These are phyloP conservation scores for Dothiorella sarmentorum DNA, from an alignment of 2,329 filamentous ascomycete species.

Conservation along the genomic window DNA sequence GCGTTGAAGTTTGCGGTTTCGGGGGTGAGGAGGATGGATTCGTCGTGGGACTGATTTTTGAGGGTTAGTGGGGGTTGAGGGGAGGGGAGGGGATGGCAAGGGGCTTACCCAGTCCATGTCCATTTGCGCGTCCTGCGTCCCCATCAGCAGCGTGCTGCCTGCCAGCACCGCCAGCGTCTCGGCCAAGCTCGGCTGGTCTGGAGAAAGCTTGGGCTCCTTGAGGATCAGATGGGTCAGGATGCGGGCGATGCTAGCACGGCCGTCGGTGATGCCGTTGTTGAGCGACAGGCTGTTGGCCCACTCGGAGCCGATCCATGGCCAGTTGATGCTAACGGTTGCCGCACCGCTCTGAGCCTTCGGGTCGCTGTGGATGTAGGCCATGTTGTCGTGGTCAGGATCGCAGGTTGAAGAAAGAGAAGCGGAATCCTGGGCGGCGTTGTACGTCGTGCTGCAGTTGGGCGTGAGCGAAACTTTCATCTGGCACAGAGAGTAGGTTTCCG, in stretches of 20 bases:
- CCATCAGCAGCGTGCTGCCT: slow-evolving; percentile 62
- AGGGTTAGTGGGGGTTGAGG: not conserved
- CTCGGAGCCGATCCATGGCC: slow-evolving; percentile 42
- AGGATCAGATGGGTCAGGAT: slow-evolving; percentile 45
- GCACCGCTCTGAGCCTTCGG: slow-evolving; percentile 57
- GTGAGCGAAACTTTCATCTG: slow-evolving; percentile 62
- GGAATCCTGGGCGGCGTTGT: slow-evolving; percentile 48
- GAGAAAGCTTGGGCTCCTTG: slow-evolving; percentile 42
- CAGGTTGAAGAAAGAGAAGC: slow-evolving; percentile 61
- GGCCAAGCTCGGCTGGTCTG: slow-evolving; percentile 61
- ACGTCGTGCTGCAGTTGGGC: slow-evolving; percentile 62
- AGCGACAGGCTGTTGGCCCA: slow-evolving; percentile 45
- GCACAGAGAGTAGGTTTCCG: slow-evolving; percentile 62
- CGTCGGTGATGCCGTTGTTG: slow-evolving; percentile 42
- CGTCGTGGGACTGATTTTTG: not conserved
- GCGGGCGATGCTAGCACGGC: slow-evolving; percentile 43
- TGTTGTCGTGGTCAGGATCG: slow-evolving; percentile 51
- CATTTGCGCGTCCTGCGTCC: slow-evolving; percentile 59
- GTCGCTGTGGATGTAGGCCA: slow-evolving; percentile 54
- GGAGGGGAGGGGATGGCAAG: not conserved
- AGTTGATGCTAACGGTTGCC: slow-evolving; percentile 34
- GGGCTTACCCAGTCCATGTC: slow-evolving; percentile 44
- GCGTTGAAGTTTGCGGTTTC: slow-evolving; percentile 62
- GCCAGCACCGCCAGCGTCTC: slow-evolving; percentile 71
- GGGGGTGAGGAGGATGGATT: slow-evolving; percentile 28